These are phyloP conservation scores for Komagataella mondaviorum DNA, from an alignment of 805 yeast species.

Conservation along the genomic window DNA sequence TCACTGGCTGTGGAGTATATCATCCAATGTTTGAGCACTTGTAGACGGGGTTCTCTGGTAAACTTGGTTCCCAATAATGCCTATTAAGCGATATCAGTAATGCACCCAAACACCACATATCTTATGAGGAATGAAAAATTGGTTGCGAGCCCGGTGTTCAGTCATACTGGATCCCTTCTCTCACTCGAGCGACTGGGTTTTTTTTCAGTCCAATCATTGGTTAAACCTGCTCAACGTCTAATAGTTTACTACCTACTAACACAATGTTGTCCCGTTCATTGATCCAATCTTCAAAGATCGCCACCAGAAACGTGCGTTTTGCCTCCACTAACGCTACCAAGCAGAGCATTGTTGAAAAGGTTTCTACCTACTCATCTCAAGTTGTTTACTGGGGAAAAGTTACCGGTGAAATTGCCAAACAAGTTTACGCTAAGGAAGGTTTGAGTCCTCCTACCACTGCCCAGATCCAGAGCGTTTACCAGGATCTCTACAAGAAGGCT, in stretches of 20 bases:
- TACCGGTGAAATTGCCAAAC: slow-evolving; percentile 41
- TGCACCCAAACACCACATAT: neutral
- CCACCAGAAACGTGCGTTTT: slow-evolving; percentile 17
- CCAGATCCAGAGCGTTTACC: slow-evolving; percentile 68
- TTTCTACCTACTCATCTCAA: slow-evolving; percentile 26
- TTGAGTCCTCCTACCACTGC: slow-evolving; percentile 78
- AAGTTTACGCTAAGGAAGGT: slow-evolving; percentile 84
- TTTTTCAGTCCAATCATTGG: neutral
- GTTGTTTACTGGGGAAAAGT: slow-evolving; percentile 72
- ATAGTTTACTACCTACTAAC: neutral
- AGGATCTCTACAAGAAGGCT: slow-evolving; percentile 31
- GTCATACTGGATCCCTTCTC: neutral
- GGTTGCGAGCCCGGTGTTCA: neutral
- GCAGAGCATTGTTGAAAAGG: slow-evolving; percentile 1
- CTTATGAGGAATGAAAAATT: neutral
- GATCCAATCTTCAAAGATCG: slow-evolving; percentile 5
- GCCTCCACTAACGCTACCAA: slow-evolving; percentile 19
- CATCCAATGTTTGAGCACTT: neutral
- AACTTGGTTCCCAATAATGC: too few relatives aligned
- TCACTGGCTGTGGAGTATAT: neutral
- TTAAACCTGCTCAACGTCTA: neutral
- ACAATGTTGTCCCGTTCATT: slow-evolving; percentile 8
- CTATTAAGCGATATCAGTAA: too few relatives aligned
- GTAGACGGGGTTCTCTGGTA: too few relatives aligned
- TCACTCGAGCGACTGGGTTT: neutral